Base-by-base conservation (phyloP, 352 stramenopile genomes). In the Phytophthora boehmeriae region DNA sequence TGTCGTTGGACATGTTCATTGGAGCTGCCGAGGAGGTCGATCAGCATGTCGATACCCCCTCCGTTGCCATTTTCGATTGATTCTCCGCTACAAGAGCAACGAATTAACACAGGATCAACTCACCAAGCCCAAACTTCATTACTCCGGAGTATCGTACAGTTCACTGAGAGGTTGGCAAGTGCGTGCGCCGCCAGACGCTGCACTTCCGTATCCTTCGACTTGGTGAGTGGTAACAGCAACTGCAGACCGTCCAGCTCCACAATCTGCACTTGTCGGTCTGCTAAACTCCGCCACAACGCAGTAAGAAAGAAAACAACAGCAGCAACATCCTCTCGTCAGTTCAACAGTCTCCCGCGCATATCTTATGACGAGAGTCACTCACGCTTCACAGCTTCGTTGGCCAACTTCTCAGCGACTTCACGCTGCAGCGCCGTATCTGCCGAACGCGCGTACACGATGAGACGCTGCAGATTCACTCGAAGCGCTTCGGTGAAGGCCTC, bases 371-470 rank as follows among this genome's bases (percentile, higher is more conserved):
- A 30, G 25, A 30, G 9, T 28, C 16, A 78, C 81, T 42, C 36
- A 96, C 88, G 88, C 66, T 98, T 97, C 36, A 98, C 93, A 20
- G 94, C 94, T 59, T 98, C 90, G 57, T 98, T 98, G 16, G 94
- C 94, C 41, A 98, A 72, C 59, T 97, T 97, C 76, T 98, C 94
- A 11, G 94, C 94, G 5, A 98, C 92, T 63, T 97, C 89, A 44
- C 90, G 86, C 73, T 97, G 91, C 53, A 98, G 75, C 54, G 75
- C 71, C 51, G 88, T 86, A 62, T 98, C 91, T 5, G 92, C 90
- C 49, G 88, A 97, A 68, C 95, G 94, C 54, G 92, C 91, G 74
- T 97, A 98, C 46, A 89, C 87, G 70, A 98, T 97, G 30, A 98
- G 71, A 11, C 90, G 86, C 68, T 96, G 91, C 28, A 98, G 75